Conservation (phyloP, 306 rosid species). For the Morella rubra region DNA sequence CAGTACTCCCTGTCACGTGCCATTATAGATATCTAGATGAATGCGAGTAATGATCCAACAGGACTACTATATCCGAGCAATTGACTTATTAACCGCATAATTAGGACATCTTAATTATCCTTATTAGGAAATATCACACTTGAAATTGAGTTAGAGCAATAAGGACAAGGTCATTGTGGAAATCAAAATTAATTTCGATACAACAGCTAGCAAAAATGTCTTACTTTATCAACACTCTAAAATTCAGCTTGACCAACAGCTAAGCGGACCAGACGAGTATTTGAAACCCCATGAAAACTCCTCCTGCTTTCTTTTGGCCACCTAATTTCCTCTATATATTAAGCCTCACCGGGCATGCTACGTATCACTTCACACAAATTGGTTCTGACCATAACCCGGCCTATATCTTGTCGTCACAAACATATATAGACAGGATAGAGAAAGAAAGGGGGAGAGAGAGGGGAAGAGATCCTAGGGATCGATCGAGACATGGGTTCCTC, state of each 20-base stretch:
- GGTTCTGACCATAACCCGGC: not conserved
- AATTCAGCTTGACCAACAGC: conserved; percentile 71
- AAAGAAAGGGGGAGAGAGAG: not conserved
- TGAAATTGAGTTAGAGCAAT: not conserved
- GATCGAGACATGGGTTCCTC: conserved; percentile 31
- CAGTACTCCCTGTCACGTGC: too few relatives aligned
- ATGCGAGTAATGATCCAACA: not conserved
- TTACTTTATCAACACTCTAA: conserved; percentile 81
- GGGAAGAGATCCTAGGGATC: not conserved
- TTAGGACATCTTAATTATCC: not conserved
- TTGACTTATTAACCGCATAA: conserved; percentile 44
- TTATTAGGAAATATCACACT: too few relatives aligned
- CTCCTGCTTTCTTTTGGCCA: not conserved
- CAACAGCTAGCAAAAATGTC: conserved; percentile 16
- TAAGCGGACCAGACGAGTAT: conserved; percentile 20
- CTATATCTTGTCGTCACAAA: not conserved
- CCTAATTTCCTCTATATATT: conserved; percentile 23
- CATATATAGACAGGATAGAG: not conserved
- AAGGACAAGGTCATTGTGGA: conserved; percentile 13
- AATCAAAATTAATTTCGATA: conserved; percentile 17
- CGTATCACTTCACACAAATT: not conserved
- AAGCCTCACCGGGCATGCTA: not conserved
- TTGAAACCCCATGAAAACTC: not conserved
- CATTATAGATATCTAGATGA: not conserved
- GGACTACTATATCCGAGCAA: not conserved